These are phyloP conservation scores for Cyberlindnera bimundalis DNA, from an alignment of 805 yeast genomes.

Conservation along the genomic window DNA sequence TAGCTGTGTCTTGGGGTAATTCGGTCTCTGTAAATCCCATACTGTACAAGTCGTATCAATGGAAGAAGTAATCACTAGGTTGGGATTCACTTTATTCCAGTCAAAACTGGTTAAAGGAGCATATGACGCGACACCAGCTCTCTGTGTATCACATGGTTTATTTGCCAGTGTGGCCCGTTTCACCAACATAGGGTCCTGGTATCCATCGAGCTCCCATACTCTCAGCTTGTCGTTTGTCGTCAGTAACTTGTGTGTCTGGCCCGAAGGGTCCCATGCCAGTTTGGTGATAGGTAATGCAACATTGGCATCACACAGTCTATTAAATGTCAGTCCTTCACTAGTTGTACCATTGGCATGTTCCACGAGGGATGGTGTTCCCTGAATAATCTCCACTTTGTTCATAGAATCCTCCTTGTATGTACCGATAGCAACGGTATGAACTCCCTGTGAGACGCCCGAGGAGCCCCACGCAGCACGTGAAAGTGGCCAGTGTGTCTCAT, in stretches of 20 bases:
- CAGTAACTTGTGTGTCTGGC: constrained; percentile 45
- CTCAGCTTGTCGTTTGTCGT: constrained; percentile 72
- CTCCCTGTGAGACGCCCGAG: constrained; percentile 23
- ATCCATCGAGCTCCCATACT: constrained; percentile 48
- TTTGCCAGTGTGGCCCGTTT: constrained; percentile 39
- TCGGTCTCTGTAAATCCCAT: constrained; percentile 75
- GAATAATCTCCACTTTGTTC: constrained; percentile 58
- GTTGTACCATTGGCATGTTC: constrained; percentile 27
- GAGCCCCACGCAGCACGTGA: constrained; percentile 49
- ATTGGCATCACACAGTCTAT: constrained; percentile 46
- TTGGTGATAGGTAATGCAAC: constrained; percentile 70
- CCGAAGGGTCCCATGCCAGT: constrained; percentile 65
- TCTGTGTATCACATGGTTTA: constrained; percentile 14
- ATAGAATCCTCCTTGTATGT: constrained; percentile 75
- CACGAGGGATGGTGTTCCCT: constrained; percentile 29
- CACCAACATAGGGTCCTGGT: constrained; percentile 29
- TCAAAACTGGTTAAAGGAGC: constrained; percentile 95
- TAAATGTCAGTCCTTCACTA: constrained; percentile 38
- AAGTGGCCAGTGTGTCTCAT: constrained; percentile 47
- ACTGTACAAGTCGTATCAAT: constrained; percentile 96
- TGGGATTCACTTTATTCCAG: constrained; percentile 77
- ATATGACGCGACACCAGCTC: constrained; percentile 28
- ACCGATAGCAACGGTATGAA: constrained; percentile 60
- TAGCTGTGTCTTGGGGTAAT: constrained; percentile 80
- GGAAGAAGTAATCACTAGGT: constrained; percentile 73